A percentile compares a stretch with the other conserved stretches of the same genome.
Conservation (phyloP, 2,329 filamentous ascomycete genomes). For the Thermochaetoides dissita region DNA sequence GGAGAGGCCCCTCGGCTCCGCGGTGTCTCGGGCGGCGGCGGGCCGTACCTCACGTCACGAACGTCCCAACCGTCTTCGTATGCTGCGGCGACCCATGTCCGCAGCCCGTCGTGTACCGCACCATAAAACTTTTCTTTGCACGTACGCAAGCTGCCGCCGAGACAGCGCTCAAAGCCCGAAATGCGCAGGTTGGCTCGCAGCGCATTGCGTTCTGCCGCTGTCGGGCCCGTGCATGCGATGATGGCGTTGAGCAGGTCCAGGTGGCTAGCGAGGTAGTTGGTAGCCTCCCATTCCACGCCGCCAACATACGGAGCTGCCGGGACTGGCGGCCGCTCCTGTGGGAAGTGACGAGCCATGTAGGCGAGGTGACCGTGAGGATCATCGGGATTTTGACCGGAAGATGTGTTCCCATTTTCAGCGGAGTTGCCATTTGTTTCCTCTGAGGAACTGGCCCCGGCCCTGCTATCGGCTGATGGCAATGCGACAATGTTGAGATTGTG, state of each 20-base stretch:
- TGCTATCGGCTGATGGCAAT: constrained; percentile 29
- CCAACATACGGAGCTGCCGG: constrained; percentile 92
- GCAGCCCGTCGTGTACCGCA: constrained; percentile 74
- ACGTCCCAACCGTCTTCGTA: constrained; percentile 81
- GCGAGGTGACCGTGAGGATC: constrained; percentile 23
- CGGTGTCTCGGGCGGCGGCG: constrained; percentile 27
- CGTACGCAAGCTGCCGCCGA: constrained; percentile 70
- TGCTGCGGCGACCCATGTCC: constrained; percentile 81
- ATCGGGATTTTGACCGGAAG: constrained; percentile 16
- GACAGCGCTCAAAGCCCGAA: constrained; percentile 81
- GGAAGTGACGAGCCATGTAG: constrained; percentile 63
- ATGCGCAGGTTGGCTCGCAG: constrained; percentile 66
- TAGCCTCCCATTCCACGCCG: constrained; percentile 96
- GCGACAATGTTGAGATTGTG: constrained; percentile 84
- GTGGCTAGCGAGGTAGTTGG: constrained; percentile 86
- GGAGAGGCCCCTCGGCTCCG: constrained; percentile 25
- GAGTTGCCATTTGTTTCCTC: neutral
- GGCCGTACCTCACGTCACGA: constrained; percentile 63
- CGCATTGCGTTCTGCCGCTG: constrained; percentile 53
- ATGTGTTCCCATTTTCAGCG: neutral
- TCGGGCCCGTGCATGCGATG: constrained; percentile 59
- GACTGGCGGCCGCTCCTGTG: constrained; percentile 73
- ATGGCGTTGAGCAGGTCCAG: constrained; percentile 87
- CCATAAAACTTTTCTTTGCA: constrained; percentile 98
- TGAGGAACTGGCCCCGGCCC: neutral